Conservation (phyloP, 768 basidiomycete species). For the Suillus subalutaceus region DNA sequence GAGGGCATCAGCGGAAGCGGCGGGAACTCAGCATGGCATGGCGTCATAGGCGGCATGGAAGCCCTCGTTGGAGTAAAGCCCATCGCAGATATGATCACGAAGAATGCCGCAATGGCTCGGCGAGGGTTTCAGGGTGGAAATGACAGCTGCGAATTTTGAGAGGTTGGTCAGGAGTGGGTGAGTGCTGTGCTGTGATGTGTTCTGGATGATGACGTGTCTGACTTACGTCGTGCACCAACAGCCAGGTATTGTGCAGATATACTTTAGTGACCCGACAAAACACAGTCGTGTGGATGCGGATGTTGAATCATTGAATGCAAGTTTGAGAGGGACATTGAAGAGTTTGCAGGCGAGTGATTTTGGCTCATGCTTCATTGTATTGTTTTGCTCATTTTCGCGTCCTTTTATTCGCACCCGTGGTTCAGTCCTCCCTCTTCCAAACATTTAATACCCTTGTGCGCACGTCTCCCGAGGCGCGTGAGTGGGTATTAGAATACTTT, state of each 20-base stretch:
- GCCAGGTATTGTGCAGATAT: slow-evolving; percentile 76
- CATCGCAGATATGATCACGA: slow-evolving; percentile 80
- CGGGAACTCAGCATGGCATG: slow-evolving; percentile 81
- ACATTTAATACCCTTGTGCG: slow-evolving; percentile 87
- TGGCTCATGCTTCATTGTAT: not conserved
- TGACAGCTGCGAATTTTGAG: slow-evolving; percentile 67
- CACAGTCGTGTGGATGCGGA: slow-evolving; percentile 75
- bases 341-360: slow-evolving; percentile 67
- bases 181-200: slow-evolving; percentile 23
- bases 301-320: slow-evolving; percentile 80
- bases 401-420: not conserved
- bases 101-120: slow-evolving; percentile 79
- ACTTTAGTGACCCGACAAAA: slow-evolving; percentile 87
- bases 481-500: slow-evolving; percentile 84
- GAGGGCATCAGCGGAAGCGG: slow-evolving; percentile 68
- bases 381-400: not conserved
- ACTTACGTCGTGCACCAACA: slow-evolving; percentile 30
- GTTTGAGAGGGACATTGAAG: slow-evolving; percentile 84
- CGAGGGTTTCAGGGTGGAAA: slow-evolving; percentile 59
- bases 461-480: slow-evolving; percentile 74
- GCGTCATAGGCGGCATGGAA: slow-evolving; percentile 79
- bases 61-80: slow-evolving; percentile 79
- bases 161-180: slow-evolving; percentile 80
- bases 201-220: not conserved
- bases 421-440: slow-evolving; percentile 72